phyloP scores from a whole-genome alignment of 441 rosid genomes.

The Erysimum pusillum region DNA sequence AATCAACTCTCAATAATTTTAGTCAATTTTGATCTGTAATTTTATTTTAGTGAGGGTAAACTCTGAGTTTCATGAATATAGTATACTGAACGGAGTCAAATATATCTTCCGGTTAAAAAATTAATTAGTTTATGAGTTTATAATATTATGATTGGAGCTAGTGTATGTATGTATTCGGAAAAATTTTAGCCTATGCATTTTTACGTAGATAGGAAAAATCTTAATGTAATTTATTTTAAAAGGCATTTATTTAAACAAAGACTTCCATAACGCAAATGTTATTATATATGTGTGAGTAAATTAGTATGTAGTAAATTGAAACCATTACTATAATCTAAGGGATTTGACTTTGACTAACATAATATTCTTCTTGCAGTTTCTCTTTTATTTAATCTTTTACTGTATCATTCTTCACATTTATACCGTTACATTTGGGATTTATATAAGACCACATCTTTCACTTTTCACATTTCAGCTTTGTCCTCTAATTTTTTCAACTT shows the following conservation, averaged over 20 bases:
- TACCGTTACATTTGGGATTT: not conserved
- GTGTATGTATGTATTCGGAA: not conserved
- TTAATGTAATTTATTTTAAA: not conserved
- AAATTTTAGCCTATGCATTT: too few species aligned
- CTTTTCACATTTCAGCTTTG: not conserved
- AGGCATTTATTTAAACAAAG: constrained; percentile 5
- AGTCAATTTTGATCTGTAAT: not conserved
- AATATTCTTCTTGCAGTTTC: constrained; percentile 12
- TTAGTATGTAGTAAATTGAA: not conserved
- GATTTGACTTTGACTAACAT: constrained; percentile 2
- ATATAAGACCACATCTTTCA: constrained; percentile 17
- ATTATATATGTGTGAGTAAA: constrained; percentile 6
- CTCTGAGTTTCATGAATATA: not conserved
- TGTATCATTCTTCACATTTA: not conserved
- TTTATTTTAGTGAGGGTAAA: not conserved
- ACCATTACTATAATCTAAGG: constrained; percentile 11
- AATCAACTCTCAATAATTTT: too few species aligned
- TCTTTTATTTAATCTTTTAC: not conserved
- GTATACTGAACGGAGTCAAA: not conserved
- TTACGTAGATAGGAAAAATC: constrained; percentile 12
- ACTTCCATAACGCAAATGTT: constrained; percentile 18
- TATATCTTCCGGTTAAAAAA: not conserved
- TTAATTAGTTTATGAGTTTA: not conserved
- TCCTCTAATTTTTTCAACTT: not conserved
- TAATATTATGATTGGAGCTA: not conserved